Evolutionary conservation across 2,329 filamentous ascomycete species (phyloP), one percentile per base, ranked within the genome.

Genomic region (Dryadomyces quercivorus): DNA sequence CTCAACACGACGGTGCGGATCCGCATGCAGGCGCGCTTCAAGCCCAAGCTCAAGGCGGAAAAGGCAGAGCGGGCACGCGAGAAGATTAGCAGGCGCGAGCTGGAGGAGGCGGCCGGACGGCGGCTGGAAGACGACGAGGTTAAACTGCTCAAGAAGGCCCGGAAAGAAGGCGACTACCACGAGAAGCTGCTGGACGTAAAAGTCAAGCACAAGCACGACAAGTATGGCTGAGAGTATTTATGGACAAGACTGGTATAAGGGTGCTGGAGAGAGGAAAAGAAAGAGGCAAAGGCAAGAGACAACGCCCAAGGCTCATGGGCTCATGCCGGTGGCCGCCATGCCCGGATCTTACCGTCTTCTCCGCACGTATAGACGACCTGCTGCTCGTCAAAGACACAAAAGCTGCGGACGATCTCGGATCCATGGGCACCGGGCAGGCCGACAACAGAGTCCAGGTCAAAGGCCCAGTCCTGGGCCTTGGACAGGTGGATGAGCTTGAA

Each of bases 1-100:
- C 87, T 86, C 63, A 79, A 78, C 61, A 89, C 88, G 10, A 85
- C 83, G 7, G 67, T 95, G 57, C 78, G 88, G 51, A 80, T 97
- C 62, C 85, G 91, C 53, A 96, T 97, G 91, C 92, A 97, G 72
- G 89, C 92, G 21, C 78, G 88, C 51, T 97, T 95, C 73, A 96
- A 96, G 74, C 91, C 92, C 9, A 79, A 80, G 59, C 69, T 93
- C 48, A 87, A 85, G 69, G 85, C 85, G 10, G 80, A 77, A 0
- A 94, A 91, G 70, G 89, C 91, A 65, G 86, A 88, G 59, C 93
- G 86, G 72, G 86, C 87, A 0, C 77, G 79, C 61, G 84, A 92
- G 62, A 95, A 92, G 73, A 88, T 98, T 55, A 92, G 84, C 63
- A 78, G 87, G 58, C 85, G 85, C 63, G 89, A 96, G 70, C 72